These are phyloP conservation scores for Corymbia calophylla DNA, from an alignment of 441 rosid genomes.

Conservation along the genomic window DNA sequence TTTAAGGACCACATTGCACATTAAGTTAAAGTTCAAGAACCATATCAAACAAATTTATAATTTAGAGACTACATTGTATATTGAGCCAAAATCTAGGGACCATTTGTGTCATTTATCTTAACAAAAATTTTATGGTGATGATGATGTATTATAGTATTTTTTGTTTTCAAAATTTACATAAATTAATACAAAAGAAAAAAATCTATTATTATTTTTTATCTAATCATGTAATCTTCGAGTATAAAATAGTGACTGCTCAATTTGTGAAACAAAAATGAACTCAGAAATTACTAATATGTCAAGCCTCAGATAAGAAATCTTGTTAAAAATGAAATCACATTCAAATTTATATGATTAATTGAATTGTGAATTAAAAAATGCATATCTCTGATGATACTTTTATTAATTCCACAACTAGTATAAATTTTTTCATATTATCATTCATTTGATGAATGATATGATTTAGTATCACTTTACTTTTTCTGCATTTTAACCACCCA, in stretches of 20 bases:
- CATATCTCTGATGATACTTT: neutral
- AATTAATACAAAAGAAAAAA: neutral
- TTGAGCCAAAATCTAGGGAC: no score
- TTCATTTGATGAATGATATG: neutral
- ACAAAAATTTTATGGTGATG: neutral
- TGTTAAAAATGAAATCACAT: neutral
- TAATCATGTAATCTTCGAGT: neutral
- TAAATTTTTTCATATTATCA: neutral
- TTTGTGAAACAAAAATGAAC: neutral
- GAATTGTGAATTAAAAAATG: neutral
- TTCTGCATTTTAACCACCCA: neutral
- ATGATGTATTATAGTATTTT: neutral
- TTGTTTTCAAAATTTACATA: neutral
- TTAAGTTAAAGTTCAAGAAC: neutral
- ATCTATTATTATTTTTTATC: neutral
- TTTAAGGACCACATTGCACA: no score
- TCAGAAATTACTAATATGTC: neutral
- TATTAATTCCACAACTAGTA: neutral
- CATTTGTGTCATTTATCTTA: no score
- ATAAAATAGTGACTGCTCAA: neutral
- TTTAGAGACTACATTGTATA: no score
- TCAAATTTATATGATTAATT: neutral
- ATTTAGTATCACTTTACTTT: neutral
- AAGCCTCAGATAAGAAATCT: neutral
- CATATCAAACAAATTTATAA: no score